Conservation (phyloP, 192 early-diverging fungal genomes). For the Coemansia sp. region DNA sequence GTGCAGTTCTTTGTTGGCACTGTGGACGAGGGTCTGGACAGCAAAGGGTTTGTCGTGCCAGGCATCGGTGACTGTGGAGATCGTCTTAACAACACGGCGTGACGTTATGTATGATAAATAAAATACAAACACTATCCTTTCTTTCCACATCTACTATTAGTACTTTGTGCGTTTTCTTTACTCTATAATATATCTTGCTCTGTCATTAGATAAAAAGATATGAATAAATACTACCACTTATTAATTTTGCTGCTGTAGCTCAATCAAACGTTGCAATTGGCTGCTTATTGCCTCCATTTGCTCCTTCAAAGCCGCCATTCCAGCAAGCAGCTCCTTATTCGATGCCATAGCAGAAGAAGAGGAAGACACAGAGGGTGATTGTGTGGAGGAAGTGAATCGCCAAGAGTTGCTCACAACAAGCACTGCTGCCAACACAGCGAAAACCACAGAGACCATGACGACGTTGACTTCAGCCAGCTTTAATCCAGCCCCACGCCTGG, state of each 20-base stretch:
- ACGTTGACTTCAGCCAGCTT: too few relatives aligned
- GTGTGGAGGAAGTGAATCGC: too few relatives aligned
- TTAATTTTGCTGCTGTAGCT: neutral
- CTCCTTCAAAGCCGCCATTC: constrained; percentile 21
- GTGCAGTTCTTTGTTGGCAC: constrained; percentile 56
- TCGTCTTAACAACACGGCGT: constrained; percentile 57
- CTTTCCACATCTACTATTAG: too few relatives aligned
- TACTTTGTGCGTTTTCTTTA: too few relatives aligned
- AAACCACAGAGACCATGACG: too few relatives aligned
- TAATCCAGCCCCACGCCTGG: too few relatives aligned
- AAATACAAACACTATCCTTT: too few relatives aligned
- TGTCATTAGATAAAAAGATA: constrained; percentile 1
- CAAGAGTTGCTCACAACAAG: too few relatives aligned
- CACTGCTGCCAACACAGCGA: too few relatives aligned
- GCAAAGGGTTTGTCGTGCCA: constrained; percentile 57
- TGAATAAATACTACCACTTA: neutral
- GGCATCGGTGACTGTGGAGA: constrained; percentile 70
- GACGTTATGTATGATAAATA: neutral
- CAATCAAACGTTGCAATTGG: constrained; percentile 19
- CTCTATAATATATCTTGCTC: too few relatives aligned
- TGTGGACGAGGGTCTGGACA: constrained; percentile 58
- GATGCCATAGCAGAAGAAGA: too few relatives aligned
- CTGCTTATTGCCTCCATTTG: constrained; percentile 20
- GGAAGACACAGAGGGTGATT: too few relatives aligned
- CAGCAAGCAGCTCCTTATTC: constrained; percentile 16